Conservation (phyloP, 192 early-diverging fungal genomes). For the Backusella macrospora region DNA sequence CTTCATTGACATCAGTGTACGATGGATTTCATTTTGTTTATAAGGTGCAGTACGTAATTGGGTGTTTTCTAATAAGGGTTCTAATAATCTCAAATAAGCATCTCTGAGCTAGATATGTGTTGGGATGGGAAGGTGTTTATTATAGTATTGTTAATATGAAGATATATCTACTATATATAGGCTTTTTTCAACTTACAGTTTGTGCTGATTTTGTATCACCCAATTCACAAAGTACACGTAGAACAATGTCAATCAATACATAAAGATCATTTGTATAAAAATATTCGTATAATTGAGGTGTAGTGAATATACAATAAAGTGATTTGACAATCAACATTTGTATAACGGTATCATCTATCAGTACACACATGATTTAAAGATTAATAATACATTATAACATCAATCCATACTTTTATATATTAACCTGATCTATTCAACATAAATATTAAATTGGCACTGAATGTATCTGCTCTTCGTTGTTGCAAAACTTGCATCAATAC, state of each 20-base stretch:
- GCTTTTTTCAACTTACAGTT: slow-evolving; percentile 26
- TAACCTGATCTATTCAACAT: slow-evolving; percentile 89
- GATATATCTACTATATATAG: no score
- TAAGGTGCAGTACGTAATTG: slow-evolving; percentile 46
- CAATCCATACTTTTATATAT: slow-evolving; percentile 16
- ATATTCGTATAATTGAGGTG: slow-evolving; percentile 59
- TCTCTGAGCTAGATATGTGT: slow-evolving; percentile 70
- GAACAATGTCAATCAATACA: slow-evolving; percentile 84
- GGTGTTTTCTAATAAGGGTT: slow-evolving; percentile 68
- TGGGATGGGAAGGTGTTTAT: no score
- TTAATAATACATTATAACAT: no score
- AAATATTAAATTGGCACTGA: slow-evolving; percentile 89
- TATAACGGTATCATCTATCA: slow-evolving; percentile 57
- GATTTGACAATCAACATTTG: slow-evolving; percentile 70
- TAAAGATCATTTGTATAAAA: slow-evolving; percentile 93
- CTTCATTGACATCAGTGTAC: slow-evolving; percentile 44
- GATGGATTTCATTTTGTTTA: slow-evolving; percentile 55
- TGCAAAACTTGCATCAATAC: slow-evolving; percentile 52
- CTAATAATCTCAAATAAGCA: slow-evolving; percentile 68
- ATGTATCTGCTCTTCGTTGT: slow-evolving; percentile 69
- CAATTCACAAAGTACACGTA: slow-evolving; percentile 80
- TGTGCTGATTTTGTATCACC: slow-evolving; percentile 34
- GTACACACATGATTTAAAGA: no score
- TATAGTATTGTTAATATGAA: neutral
- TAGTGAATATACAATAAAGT: slow-evolving; percentile 71